A percentile compares a stretch with the other conserved stretches of the same genome.
Evolutionary conservation across 208 protist species (phyloP).

Genomic region (Trypanosomatidae sp.): DNA sequence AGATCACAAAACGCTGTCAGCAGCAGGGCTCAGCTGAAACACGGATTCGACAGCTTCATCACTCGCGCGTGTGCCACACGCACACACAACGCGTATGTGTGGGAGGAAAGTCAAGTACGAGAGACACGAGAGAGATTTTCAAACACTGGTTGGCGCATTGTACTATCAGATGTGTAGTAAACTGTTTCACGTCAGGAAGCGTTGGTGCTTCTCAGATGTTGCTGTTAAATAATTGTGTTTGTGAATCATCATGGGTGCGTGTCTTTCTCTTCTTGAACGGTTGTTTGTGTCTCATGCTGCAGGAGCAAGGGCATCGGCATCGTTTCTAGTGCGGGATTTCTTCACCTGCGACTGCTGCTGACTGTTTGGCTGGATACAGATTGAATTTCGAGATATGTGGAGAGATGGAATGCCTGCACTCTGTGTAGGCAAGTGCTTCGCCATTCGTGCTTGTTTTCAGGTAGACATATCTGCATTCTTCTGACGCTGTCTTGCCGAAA

Average conservation of each 20-base stretch:
- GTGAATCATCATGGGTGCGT: background rate
- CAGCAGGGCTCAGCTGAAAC: slow-evolving; percentile 47
- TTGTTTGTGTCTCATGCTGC: no score
- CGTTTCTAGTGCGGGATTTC: no score
- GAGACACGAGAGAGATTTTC: background rate
- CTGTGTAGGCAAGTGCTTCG: no score
- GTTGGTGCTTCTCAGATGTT: slow-evolving; percentile 6
- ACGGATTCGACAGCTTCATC: slow-evolving; percentile 57
- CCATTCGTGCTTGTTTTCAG: no score
- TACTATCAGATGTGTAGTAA: background rate
- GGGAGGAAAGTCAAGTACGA: background rate
- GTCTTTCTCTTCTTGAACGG: background rate
- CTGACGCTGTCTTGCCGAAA: no score
- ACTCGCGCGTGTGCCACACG: slow-evolving; percentile 13
- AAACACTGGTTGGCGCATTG: background rate
- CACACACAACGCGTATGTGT: background rate
- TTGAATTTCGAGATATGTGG: no score
- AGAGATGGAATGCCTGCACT: no score
- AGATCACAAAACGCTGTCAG: slow-evolving; percentile 38
- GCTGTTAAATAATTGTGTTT: slow-evolving; percentile 9
- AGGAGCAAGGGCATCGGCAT: no score
- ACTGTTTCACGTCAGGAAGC: slow-evolving; percentile 17
- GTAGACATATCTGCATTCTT: no score
- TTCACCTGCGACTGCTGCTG: no score
- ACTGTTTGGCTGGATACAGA: no score